Percentiles rank a stretch among this genome's conserved stretches.
phyloP scores from a whole-genome alignment of 2,329 filamentous ascomycete species.

The Alternaria consortialis region DNA sequence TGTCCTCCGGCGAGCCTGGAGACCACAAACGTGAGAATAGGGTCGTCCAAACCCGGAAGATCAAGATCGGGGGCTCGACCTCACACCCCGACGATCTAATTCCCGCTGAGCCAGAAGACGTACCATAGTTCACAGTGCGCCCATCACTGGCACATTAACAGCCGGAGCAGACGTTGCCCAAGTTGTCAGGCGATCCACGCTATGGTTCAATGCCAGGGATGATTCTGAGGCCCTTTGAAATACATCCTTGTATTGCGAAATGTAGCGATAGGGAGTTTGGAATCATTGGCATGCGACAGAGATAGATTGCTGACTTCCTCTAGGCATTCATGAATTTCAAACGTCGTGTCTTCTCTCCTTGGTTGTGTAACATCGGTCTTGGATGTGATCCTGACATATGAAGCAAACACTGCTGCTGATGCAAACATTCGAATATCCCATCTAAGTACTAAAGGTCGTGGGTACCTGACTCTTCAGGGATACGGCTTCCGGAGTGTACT shows the following conservation, averaged over 20 bases:
- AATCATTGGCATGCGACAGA: background rate
- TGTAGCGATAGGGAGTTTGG: background rate
- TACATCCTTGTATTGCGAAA: background rate
- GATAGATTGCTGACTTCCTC: background rate
- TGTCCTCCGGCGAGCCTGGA: constrained; percentile 96
- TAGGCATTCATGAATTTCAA: background rate
- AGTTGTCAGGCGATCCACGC: constrained; percentile 52
- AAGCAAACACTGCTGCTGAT: background rate
- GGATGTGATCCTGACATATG: background rate
- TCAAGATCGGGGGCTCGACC: constrained; percentile 51
- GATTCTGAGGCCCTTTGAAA: constrained; percentile 47
- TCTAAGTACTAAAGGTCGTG: background rate
- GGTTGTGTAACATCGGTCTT: background rate
- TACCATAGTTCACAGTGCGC: constrained; percentile 35
- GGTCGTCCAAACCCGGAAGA: constrained; percentile 60
- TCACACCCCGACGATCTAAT: constrained; percentile 59
- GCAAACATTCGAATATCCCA: background rate
- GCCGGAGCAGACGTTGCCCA: constrained; percentile 48
- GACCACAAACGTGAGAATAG: constrained; percentile 60
- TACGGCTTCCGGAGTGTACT: background rate
- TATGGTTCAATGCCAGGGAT: constrained; percentile 54
- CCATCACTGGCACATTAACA: constrained; percentile 21
- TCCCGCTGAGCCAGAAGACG: constrained; percentile 51
- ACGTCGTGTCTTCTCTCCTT: background rate
- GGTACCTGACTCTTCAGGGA: background rate